These are phyloP conservation scores for Amanita inopinata DNA, from an alignment of 768 basidiomycete species.

Conservation along the genomic window DNA sequence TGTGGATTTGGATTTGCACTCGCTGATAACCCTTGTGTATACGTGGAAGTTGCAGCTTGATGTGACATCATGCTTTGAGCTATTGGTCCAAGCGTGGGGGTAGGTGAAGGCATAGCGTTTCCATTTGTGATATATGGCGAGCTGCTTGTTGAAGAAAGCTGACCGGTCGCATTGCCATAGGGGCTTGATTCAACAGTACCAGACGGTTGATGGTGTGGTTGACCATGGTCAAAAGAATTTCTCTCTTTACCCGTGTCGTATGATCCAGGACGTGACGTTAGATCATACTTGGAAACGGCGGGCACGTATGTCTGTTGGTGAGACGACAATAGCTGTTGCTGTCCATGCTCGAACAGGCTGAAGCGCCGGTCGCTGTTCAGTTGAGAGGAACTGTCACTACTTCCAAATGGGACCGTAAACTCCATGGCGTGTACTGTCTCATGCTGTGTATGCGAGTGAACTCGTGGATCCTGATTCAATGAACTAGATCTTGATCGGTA, in stretches of 20 bases:
- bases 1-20: not conserved
- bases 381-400: not conserved
- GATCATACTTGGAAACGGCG: not conserved
- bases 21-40: not conserved
- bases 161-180: conserved; percentile 1
- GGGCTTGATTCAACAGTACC: not conserved
- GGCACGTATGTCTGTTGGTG: not conserved
- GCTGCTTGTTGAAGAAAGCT: not conserved
- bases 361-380: not conserved
- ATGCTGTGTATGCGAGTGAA: not conserved
- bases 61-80: not conserved
- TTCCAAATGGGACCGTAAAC: not conserved
- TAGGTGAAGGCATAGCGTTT: not conserved
- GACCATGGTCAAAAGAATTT: not conserved
- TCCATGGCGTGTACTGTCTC: not conserved
- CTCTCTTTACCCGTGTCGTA: conserved; percentile 1
- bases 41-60: not conserved
- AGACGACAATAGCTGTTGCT: not conserved
- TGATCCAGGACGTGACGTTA: not conserved
- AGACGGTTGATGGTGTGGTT: not conserved
- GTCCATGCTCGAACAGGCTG: not conserved
- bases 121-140: conserved; percentile 5
- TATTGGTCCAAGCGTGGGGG: not conserved
- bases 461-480: not conserved
- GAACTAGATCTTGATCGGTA: not conserved